Conservation (phyloP, 306 rosid species). For the Quercus aquifolioides region DNA sequence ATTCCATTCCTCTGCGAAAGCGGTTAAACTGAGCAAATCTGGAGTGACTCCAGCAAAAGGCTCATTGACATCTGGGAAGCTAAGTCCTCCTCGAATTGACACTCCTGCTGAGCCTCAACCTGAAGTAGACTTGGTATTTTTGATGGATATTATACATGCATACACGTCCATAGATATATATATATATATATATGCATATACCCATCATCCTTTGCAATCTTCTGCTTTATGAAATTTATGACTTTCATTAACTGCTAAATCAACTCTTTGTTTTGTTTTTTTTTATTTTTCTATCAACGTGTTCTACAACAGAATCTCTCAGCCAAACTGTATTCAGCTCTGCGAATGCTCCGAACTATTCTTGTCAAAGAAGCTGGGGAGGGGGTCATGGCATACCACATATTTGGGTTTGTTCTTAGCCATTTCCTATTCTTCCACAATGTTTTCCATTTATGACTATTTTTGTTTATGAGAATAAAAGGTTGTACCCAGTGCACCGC, state of each 20-base stretch:
- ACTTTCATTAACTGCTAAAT: background rate
- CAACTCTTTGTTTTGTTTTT: background rate
- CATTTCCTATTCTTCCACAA: conserved; percentile 1
- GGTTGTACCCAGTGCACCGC: no score
- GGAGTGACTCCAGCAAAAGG: conserved; percentile 68
- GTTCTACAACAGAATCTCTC: conserved; percentile 59
- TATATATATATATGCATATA: background rate
- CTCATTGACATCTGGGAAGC: conserved; percentile 52
- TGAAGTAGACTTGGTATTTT: conserved; percentile 61
- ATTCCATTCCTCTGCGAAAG: conserved; percentile 59
- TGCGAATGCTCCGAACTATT: conserved; percentile 64
- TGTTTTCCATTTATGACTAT: background rate
- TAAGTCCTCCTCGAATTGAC: conserved; percentile 35
- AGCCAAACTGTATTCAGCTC: conserved; percentile 61
- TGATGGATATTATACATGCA: background rate
- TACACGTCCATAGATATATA: background rate
- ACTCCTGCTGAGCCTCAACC: conserved; percentile 49
- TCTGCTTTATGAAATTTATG: conserved; percentile 15
- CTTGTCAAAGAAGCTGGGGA: conserved; percentile 71
- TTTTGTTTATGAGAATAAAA: background rate
- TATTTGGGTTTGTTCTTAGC: conserved; percentile 56
- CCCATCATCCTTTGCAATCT: background rate
- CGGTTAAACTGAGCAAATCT: conserved; percentile 45
- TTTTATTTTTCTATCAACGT: background rate
- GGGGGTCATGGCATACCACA: conserved; percentile 77